Base-by-base conservation (phyloP, 257 asterid genomes). In the Paraleonurus japonicus region DNA sequence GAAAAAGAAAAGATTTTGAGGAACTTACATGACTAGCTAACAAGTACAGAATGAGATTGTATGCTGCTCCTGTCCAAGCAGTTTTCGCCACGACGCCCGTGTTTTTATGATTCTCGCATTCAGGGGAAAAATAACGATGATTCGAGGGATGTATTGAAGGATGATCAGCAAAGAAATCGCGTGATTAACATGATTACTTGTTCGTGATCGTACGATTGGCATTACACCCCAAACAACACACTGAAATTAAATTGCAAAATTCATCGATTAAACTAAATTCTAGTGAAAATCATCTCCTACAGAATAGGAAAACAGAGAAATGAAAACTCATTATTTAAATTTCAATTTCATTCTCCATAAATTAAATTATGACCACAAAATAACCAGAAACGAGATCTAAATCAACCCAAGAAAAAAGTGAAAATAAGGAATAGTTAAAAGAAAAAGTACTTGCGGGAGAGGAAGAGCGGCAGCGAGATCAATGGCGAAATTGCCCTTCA, bases 61-160 rank as follows among this genome's bases (percentile, higher is more conserved):
- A 93, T 4, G 91, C 96, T 5, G 98, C 97, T 39, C 98, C 98
- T 11, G 96, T 82, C 97, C 96, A 87, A 45, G 97, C 96, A 11
- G 95, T 88, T 79, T 82, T 87, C 1, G 96, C 96, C 3, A 90
- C 90, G 19, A 84, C 94, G 13, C 98, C 98, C 0, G 96, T 89
- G 81, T 90, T 87, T 63, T 87, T 23, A 87, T 79, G 47, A 93
- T 93, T 28, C 87, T 77, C 45, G 79, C 60, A 43, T 89, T 89
- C 66, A 93, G 74, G 8, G 97, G 95, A 79, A 93, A 87, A 35
- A 93, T 78, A 27, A 93, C 90, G 3, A 86, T 82, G 60, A 90
- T 80, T 17, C 95, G 78, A 0, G 98, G 98, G 58, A 93, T 73
- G 79, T 87, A 93, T 70, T 93, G 98, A 59, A 93, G 85, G 74